These are phyloP conservation scores for Staphylotrichum longicolle DNA, from an alignment of 495 filamentous ascomycete species.

Conservation along the genomic window DNA sequence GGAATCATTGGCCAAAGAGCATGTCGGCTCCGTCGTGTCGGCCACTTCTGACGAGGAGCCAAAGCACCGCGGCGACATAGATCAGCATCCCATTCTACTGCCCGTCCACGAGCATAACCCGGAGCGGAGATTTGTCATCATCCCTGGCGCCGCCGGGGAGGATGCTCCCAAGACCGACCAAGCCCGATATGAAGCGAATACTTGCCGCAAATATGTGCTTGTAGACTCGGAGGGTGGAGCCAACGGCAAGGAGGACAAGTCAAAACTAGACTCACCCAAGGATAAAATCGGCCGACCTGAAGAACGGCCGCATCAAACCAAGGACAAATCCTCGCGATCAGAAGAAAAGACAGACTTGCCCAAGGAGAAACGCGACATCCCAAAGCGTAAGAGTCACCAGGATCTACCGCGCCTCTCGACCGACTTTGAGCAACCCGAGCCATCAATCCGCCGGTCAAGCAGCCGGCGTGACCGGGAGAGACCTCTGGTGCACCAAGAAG, in stretches of 20 bases:
- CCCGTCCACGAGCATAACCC: conserved; percentile 45
- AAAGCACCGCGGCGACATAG: conserved; percentile 41
- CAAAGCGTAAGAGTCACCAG: conserved; percentile 39
- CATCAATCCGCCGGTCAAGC: conserved; percentile 21
- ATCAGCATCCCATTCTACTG: conserved; percentile 44
- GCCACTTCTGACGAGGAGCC: conserved; percentile 39
- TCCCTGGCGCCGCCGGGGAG: conserved; percentile 33
- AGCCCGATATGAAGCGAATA: conserved; percentile 43
- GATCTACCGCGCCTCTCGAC: conserved; percentile 40
- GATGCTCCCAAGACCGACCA: conserved; percentile 23
- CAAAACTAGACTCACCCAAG: conserved; percentile 10
- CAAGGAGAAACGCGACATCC: conserved; percentile 22
- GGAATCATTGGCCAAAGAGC: conserved; percentile 46
- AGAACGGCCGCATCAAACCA: neutral
- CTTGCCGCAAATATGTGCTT: conserved; percentile 39
- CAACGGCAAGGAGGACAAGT: conserved; percentile 20
- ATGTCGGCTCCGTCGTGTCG: conserved; percentile 31
- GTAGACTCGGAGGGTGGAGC: conserved; percentile 15
- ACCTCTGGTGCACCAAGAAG: conserved; percentile 25
- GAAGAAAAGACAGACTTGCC: neutral
- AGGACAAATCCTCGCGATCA: neutral
- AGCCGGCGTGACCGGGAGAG: conserved; percentile 30
- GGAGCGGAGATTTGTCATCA: conserved; percentile 48
- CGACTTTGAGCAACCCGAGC: conserved; percentile 20
- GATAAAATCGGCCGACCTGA: too few species aligned